phyloP scores from a whole-genome alignment of 2,329 filamentous ascomycete genomes.

The Colletotrichum nymphaeae region DNA sequence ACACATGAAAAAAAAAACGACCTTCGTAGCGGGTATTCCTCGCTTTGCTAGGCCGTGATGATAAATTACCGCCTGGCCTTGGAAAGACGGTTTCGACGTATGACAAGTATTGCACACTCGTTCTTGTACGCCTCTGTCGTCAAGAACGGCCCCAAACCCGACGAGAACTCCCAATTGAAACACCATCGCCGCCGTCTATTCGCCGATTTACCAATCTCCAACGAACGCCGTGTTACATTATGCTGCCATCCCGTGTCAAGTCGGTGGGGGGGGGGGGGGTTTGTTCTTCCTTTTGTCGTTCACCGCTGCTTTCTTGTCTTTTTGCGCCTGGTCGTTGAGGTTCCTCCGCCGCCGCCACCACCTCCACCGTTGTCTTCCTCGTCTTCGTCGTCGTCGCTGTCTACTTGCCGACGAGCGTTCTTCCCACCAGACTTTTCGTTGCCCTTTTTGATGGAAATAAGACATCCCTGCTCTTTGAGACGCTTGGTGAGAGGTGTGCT shows the following conservation, averaged over 20 bases:
- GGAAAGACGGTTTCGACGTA: background rate
- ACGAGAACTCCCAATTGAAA: background rate
- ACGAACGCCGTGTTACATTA: slow-evolving; percentile 22
- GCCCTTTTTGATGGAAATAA: slow-evolving; percentile 89
- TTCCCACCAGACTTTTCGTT: slow-evolving; percentile 69
- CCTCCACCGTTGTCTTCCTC: slow-evolving; percentile 42
- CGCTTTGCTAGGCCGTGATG: background rate
- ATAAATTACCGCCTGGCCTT: background rate
- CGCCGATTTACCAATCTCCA: slow-evolving; percentile 21
- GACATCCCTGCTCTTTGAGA: slow-evolving; percentile 82
- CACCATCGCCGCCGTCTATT: slow-evolving; percentile 26
- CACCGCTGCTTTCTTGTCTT: slow-evolving; percentile 29
- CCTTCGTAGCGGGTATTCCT: background rate
- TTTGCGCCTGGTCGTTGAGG: slow-evolving; percentile 20
- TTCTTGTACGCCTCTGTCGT: background rate
- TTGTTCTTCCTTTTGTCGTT: background rate
- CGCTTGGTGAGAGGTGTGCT: slow-evolving; percentile 80
- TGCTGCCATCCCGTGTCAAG: slow-evolving; percentile 6
- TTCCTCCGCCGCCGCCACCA: background rate
- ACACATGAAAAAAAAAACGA: background rate
- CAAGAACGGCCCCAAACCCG: background rate
- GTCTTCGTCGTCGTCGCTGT: slow-evolving; percentile 59
- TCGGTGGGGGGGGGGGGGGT: background rate
- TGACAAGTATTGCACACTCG: background rate
- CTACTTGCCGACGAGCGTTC: slow-evolving; percentile 47